These are phyloP conservation scores for Yamadazyma spencermartinsiae DNA, from an alignment of 1,139 yeast species.

Conservation along the genomic window DNA sequence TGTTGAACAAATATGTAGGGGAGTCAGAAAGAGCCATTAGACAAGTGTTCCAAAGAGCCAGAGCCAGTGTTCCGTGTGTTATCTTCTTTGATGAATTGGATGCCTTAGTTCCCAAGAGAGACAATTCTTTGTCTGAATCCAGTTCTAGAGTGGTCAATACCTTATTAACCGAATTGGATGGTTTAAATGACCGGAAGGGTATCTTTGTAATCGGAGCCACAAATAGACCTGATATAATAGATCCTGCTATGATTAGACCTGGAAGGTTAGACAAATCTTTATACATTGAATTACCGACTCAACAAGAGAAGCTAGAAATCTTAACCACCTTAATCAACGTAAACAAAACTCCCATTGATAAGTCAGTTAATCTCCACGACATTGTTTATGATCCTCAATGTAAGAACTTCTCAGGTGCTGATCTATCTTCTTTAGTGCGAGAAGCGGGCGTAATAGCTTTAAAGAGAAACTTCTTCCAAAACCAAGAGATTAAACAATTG, in stretches of 20 bases:
- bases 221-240: constrained; percentile 97
- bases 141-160: constrained; percentile 95
- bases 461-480: constrained; percentile 63
- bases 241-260: constrained; percentile 97
- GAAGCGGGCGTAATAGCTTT: constrained; percentile 92
- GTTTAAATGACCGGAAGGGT: constrained; percentile 88
- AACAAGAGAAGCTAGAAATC: constrained; percentile 77
- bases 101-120: constrained; percentile 94
- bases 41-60: constrained; percentile 90
- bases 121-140: constrained; percentile 81
- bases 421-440: constrained; percentile 83
- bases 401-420: constrained; percentile 94
- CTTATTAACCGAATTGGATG: constrained; percentile 88
- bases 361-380: constrained; percentile 55
- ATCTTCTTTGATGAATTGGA: constrained; percentile 95
- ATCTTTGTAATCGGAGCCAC: constrained; percentile 96
- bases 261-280: constrained; percentile 94
- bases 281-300: constrained; percentile 84
- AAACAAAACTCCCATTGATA: constrained; percentile 74
- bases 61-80: constrained; percentile 94
- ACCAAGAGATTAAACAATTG: constrained; percentile 49
- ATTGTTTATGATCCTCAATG: constrained; percentile 79
- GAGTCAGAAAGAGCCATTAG: constrained; percentile 94
- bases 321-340: constrained; percentile 70
- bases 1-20: constrained; percentile 92